Percentiles rank a stretch among this genome's conserved stretches.
phyloP scores from a whole-genome alignment of 2,329 filamentous ascomycete genomes.

The Diaporthe nobilis region DNA sequence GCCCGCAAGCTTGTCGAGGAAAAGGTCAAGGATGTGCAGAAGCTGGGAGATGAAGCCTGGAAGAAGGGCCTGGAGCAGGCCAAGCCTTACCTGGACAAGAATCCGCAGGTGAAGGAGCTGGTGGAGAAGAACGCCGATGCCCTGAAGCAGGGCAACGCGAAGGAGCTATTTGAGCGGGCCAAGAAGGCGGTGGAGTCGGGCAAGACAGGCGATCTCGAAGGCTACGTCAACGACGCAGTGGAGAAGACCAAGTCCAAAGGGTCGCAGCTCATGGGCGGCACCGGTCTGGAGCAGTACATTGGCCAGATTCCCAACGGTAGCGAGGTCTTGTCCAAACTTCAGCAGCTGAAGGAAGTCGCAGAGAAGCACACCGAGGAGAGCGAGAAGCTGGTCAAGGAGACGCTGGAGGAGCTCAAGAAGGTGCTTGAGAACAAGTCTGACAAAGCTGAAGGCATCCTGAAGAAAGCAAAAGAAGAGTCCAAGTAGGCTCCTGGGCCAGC shows the following conservation, averaged over 20 bases:
- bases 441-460: constrained; percentile 70
- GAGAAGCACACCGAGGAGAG: constrained; percentile 79
- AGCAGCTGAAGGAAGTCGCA: constrained; percentile 74
- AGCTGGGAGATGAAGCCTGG: constrained; percentile 80
- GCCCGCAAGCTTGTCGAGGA: constrained; percentile 76
- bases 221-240: constrained; percentile 71
- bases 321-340: constrained; percentile 76
- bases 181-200: constrained; percentile 74
- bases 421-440: constrained; percentile 72
- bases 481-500: constrained; percentile 47
- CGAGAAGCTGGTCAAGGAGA: constrained; percentile 77
- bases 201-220: constrained; percentile 70
- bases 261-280: constrained; percentile 53
- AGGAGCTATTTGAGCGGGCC: constrained; percentile 74
- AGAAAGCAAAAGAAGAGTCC: constrained; percentile 66
- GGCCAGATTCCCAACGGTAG: constrained; percentile 74
- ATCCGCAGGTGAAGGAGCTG: constrained; percentile 80
- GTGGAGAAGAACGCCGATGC: constrained; percentile 78
- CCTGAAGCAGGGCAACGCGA: constrained; percentile 76
- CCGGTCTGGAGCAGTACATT: constrained; percentile 73
- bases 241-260: constrained; percentile 71
- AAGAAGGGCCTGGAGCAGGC: constrained; percentile 79
- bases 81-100: constrained; percentile 82
- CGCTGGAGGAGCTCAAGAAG: constrained; percentile 75
- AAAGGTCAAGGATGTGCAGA: constrained; percentile 76